Evolutionary conservation across 805 yeast species (phyloP).

Genomic region (Candida nanaspora): DNA sequence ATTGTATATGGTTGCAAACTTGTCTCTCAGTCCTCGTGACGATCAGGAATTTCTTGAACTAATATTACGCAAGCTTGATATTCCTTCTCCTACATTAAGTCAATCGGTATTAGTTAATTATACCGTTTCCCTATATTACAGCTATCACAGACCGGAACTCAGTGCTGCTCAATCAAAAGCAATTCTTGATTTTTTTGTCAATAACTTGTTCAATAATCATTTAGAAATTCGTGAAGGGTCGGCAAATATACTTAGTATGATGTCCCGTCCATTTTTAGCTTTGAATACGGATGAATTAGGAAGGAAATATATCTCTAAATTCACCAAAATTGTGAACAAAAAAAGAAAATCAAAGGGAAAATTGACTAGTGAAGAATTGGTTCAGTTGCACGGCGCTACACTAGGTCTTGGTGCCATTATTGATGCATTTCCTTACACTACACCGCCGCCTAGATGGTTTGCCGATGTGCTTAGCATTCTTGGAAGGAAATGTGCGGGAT

Average conservation of each 20-base stretch:
- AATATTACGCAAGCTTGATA: slow-evolving; percentile 32
- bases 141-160: slow-evolving; percentile 57
- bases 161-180: slow-evolving; percentile 35
- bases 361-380: slow-evolving; percentile 32
- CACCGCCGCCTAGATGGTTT: slow-evolving; percentile 91
- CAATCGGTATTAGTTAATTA: slow-evolving; percentile 64
- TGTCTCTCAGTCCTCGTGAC: slow-evolving; percentile 37
- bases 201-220: slow-evolving; percentile 52
- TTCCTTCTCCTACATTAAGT: slow-evolving; percentile 38
- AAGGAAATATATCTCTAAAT: slow-evolving; percentile 33
- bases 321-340: slow-evolving; percentile 26
- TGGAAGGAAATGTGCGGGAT: slow-evolving; percentile 63
- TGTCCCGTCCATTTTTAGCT: slow-evolving; percentile 56
- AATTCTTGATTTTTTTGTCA: slow-evolving; percentile 45
- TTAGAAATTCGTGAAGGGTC: slow-evolving; percentile 73
- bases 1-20: slow-evolving; percentile 38
- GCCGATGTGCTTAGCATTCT: slow-evolving; percentile 64
- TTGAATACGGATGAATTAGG: slow-evolving; percentile 37
- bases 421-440: slow-evolving; percentile 80
- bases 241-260: slow-evolving; percentile 65
- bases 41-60: slow-evolving; percentile 35
- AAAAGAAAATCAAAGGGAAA: slow-evolving; percentile 24
- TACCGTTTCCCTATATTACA: slow-evolving; percentile 63
- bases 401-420: slow-evolving; percentile 84
- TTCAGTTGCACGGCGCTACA: slow-evolving; percentile 73